These are phyloP conservation scores for Canariomyces notabilis DNA, from an alignment of 2,329 filamentous ascomycete genomes.

Conservation along the genomic window DNA sequence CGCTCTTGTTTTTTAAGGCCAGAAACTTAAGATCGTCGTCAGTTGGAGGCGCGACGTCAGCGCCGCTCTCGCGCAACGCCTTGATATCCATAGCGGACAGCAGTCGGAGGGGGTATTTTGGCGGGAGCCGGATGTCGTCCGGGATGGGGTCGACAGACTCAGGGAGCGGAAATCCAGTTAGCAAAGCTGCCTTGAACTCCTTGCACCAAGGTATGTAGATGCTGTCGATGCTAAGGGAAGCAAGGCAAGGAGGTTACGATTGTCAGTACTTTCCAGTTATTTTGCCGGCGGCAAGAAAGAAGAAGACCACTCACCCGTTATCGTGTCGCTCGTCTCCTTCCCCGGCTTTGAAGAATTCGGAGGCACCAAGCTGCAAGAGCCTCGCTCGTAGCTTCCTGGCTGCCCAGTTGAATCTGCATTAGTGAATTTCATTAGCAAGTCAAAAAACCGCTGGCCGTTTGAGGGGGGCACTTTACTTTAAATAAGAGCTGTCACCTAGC, in stretches of 20 bases:
- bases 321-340: constrained; percentile 93
- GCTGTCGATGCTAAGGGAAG: constrained; percentile 64
- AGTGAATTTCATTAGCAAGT: constrained; percentile 1
- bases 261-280: neutral
- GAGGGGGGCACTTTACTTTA: constrained; percentile 57
- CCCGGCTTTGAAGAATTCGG: constrained; percentile 68
- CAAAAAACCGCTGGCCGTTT: neutral
- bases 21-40: constrained; percentile 17
- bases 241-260: constrained; percentile 7
- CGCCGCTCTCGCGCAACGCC: neutral
- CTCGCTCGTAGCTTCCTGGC: constrained; percentile 82
- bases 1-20: constrained; percentile 19
- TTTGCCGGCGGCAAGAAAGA: neutral
- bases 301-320: constrained; percentile 64
- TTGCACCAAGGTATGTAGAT: constrained; percentile 74
- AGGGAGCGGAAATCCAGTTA: constrained; percentile 65
- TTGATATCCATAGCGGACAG: constrained; percentile 12
- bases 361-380: constrained; percentile 75
- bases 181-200: constrained; percentile 60
- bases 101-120: constrained; percentile 54
- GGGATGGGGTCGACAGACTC: constrained; percentile 64
- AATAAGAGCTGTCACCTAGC: constrained; percentile 89
- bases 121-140: constrained; percentile 66
- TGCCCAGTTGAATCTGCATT: constrained; percentile 79
- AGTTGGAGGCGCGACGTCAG: neutral